A percentile compares a stretch with the other conserved stretches of the same genome.
Conservation (phyloP, 768 basidiomycete species). For the Mycena floridula region DNA sequence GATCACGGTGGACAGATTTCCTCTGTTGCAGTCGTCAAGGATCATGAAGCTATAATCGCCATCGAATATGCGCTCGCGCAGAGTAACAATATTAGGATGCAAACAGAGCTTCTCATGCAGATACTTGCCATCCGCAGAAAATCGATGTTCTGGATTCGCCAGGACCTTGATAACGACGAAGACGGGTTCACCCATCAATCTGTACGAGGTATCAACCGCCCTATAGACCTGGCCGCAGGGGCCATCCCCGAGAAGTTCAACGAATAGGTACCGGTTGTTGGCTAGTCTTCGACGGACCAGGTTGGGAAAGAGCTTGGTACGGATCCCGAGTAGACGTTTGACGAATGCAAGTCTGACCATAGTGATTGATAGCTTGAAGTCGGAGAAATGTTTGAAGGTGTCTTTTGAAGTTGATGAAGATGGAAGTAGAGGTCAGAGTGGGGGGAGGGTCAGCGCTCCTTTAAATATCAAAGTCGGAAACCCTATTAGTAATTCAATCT, state of each 20-base stretch:
- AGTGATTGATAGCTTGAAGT: too few species aligned
- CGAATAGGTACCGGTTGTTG: slow-evolving; percentile 52
- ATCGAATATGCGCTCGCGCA: slow-evolving; percentile 60
- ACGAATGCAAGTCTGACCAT: too few species aligned
- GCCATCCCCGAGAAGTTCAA: slow-evolving; percentile 61
- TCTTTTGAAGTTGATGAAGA: too few species aligned
- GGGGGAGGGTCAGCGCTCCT: too few species aligned
- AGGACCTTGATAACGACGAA: slow-evolving; percentile 76
- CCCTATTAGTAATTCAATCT: too few species aligned
- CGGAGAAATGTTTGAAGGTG: too few species aligned
- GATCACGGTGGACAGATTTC: slow-evolving; percentile 69
- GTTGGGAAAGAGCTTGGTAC: too few species aligned
- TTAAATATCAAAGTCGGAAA: too few species aligned
- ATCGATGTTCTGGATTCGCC: slow-evolving; percentile 46
- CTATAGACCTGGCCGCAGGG: slow-evolving; percentile 75
- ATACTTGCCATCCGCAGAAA: slow-evolving; percentile 46
- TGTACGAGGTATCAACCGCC: slow-evolving; percentile 45
- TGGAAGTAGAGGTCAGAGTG: too few species aligned
- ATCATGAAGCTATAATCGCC: slow-evolving; percentile 63
- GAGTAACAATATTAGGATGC: slow-evolving; percentile 61
- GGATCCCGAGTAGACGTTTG: too few species aligned
- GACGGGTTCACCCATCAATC: slow-evolving; percentile 28
- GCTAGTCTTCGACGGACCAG: too few species aligned
- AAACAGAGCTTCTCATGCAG: slow-evolving; percentile 49
- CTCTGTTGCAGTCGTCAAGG: slow-evolving; percentile 47